These are phyloP conservation scores for Pseudocercospora cruenta DNA, from an alignment of 2,329 filamentous ascomycete genomes.

Conservation along the genomic window DNA sequence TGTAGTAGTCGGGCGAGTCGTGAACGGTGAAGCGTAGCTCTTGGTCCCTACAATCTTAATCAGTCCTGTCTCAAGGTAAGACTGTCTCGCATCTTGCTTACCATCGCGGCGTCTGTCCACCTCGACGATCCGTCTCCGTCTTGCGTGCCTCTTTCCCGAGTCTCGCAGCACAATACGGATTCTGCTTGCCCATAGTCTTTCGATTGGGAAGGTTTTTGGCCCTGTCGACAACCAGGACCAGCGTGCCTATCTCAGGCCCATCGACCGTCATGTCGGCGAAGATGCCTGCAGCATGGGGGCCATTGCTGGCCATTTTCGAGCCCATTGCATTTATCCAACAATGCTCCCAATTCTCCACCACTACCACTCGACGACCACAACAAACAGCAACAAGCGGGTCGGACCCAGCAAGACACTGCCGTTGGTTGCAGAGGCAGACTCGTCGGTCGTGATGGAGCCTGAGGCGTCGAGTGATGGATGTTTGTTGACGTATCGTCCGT, in stretches of 20 bases:
- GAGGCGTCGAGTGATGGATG: background rate
- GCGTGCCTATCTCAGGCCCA: conserved; percentile 87
- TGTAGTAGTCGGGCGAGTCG: conserved; percentile 94
- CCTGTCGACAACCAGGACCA: conserved; percentile 89
- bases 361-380: background rate
- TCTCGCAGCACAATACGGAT: conserved; percentile 92
- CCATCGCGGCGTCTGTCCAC: conserved; percentile 95
- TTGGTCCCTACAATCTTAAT: conserved; percentile 74
- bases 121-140: conserved; percentile 89
- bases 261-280: conserved; percentile 93
- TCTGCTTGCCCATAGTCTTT: conserved; percentile 97
- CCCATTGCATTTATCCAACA: background rate
- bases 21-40: conserved; percentile 95
- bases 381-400: background rate
- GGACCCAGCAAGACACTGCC: background rate
- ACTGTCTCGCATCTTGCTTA: conserved; percentile 52
- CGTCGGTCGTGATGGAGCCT: background rate
- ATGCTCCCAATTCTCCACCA: background rate
- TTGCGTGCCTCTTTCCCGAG: conserved; percentile 97
- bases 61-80: conserved; percentile 13
- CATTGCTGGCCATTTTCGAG: conserved; percentile 46
- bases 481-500: conserved; percentile 3
- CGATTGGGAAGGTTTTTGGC: conserved; percentile 97
- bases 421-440: background rate
- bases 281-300: conserved; percentile 85